Base-by-base conservation (phyloP, 768 basidiomycete species). In the Boletellus sp. region DNA sequence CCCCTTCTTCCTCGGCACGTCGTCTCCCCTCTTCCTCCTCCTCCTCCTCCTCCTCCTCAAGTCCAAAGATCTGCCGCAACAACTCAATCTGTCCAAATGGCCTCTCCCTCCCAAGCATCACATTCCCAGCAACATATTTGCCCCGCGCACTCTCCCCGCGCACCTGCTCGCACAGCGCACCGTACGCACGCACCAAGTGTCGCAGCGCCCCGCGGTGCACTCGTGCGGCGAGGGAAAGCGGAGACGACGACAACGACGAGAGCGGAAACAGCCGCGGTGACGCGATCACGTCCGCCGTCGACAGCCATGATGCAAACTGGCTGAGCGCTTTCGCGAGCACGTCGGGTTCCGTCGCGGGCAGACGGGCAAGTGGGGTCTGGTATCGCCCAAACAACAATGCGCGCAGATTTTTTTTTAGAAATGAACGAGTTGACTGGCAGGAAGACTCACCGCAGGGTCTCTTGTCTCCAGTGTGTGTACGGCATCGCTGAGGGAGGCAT, bases 81-180 rank as follows among this genome's bases (percentile, higher is more conserved):
- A 87, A 66, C 60, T 79, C 78, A 24, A 83, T 77, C 63, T 87
- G 85, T 45, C 90, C 90, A 70, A 91, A 92, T 17, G 90, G 90
- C 66, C 90, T 69, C 70, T 89, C 85, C 53, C 85, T 83, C 13
- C 92, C 87, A 34, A 95, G 68, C 50, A 95, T 65, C 19, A 93
- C 94, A 51, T 83, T 78, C 15, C 84, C 89, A n/a, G 94, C 94
- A 70, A 97, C 94, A 61, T 97, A 99, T 65, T 76, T 78, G 5
- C 54, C 64, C 12, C 41, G 53, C 23, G 44, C 55, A 55, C 91
- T 91, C 66, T 80, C 78, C 47, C 79, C 81, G 61, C 80, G 78
- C 15, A 97, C 87, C 48, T 84, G 81, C 40, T 84, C 85, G 64
- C 87, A 94, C 3, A 97, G 70, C 53, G 74, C 63, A 9, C 72